Evolutionary conservation across 352 stramenopile species (phyloP).

Genomic region (Lagenidium giganteum): DNA sequence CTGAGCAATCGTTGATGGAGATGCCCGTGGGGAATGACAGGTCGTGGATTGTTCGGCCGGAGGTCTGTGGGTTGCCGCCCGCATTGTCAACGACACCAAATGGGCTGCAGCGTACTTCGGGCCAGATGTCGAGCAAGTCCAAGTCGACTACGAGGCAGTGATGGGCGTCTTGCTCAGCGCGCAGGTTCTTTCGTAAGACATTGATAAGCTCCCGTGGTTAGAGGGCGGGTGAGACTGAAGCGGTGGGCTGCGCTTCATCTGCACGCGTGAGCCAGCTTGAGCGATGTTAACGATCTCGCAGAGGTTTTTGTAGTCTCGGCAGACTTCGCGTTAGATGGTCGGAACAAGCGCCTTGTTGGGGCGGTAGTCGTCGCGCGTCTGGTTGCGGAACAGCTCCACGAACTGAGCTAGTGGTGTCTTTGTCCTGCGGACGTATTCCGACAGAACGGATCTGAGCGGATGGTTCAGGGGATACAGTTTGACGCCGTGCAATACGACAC

Average conservation of each 20-base stretch:
- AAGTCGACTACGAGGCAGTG: not conserved
- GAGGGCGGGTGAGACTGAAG: too few species aligned
- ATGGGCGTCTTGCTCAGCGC: not conserved
- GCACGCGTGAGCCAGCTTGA: not conserved
- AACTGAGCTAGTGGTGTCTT: not conserved
- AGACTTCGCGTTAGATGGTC: not conserved
- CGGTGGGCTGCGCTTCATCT: too few species aligned
- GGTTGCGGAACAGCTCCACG: constrained; percentile 2
- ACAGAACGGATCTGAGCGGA: too few species aligned
- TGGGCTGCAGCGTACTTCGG: not conserved
- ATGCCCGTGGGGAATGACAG: not conserved
- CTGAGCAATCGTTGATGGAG: not conserved
- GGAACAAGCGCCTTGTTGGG: constrained; percentile 13
- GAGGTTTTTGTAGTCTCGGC: not conserved
- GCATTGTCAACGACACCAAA: constrained; percentile 2
- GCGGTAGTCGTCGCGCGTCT: constrained; percentile 5
- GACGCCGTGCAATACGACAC: too few species aligned
- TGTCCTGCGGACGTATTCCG: not conserved
- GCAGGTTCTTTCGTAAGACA: too few species aligned
- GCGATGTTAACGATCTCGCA: not conserved
- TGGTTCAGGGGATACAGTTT: too few species aligned
- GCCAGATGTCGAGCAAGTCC: constrained; percentile 2
- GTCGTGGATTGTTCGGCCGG: constrained; percentile 1
- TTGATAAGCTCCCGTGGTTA: too few species aligned
- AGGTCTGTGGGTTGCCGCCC: not conserved